Percentiles rank a stretch among this genome's conserved stretches.
phyloP scores from a whole-genome alignment of 148 eudicot species.

The Amaranthus hypochondriacus region DNA sequence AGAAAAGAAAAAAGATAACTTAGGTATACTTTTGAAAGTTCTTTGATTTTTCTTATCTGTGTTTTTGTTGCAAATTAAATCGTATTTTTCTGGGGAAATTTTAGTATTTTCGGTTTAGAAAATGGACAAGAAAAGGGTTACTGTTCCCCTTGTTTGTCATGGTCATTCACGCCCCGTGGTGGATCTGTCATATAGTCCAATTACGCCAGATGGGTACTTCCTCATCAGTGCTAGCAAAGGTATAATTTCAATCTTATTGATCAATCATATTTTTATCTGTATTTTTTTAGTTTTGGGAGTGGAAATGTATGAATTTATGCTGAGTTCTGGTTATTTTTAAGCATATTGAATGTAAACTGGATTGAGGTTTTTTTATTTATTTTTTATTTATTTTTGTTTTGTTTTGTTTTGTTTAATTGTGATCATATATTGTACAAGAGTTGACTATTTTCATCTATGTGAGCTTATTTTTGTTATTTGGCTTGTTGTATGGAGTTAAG shows the following conservation, averaged over 20 bases:
- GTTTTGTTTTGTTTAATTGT: not conserved
- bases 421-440: not conserved
- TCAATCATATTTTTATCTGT: not conserved
- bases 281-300: not conserved
- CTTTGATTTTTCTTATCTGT: slow-evolving; percentile 19
- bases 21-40: not conserved
- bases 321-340: not conserved
- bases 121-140: slow-evolving; percentile 71
- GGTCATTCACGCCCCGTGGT: slow-evolving; percentile 92
- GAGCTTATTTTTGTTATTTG: not conserved
- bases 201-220: slow-evolving; percentile 77
- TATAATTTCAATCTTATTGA: slow-evolving; percentile 18
- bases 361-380: not conserved
- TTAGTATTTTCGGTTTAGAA: not conserved
- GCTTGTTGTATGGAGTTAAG: not conserved
- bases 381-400: no score
- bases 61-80: slow-evolving; percentile 12
- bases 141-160: slow-evolving; percentile 77
- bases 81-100: slow-evolving; percentile 12
- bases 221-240: slow-evolving; percentile 92
- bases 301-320: slow-evolving; percentile 6
- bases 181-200: slow-evolving; percentile 80
- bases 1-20: no score
- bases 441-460: slow-evolving; percentile 15
- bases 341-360: not conserved